Evolutionary conservation across 768 basidiomycete genomes (phyloP), one percentile per base, ranked within the genome.

Genomic region (Boletus pseudo-olivaceus): DNA sequence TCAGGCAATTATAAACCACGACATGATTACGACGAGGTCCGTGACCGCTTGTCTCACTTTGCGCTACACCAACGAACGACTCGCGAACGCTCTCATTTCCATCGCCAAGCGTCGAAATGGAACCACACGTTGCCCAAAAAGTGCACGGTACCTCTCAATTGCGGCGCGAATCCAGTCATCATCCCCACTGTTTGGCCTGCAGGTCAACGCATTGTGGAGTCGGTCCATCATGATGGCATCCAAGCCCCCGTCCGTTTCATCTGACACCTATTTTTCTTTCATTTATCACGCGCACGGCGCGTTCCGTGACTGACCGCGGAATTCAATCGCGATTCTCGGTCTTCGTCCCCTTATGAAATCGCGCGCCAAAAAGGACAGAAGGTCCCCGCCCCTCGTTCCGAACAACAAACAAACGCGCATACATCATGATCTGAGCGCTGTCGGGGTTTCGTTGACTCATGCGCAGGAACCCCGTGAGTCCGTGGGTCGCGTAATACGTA

Each of bases 191-290:
- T 33, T 14, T 8, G 41, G 38, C 62, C 63, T 63, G 63, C 63
- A 65, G 62, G 63, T 49, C 46, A 45, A 54, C 62, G 51, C 62
- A 33, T 63, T 64, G 63, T 50, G 8, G 9, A 37, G 42, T 51
- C 47, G 52, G 62, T 39, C 37, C 49, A 42, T 47, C 56, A 39
- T 62, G 53, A 19, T 17, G 53, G 47, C 20, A 34, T 49, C 20
- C 45, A 33, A 40, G 19, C 34, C 38, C 26, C 61, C 47, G 29
- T 43, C 30, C 26, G 40, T 48, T 66, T 66, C 64, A 63, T 64
- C 51, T 66, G 60, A 51, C 49, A 43, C 51, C 32, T 35, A 29
- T 15, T 35, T 32, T 33, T 10, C 38, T 6, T 30, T 23, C 32
- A 37, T 43, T 23, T 12, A 38, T 55, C 54, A 49, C 40, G 33